Percentiles rank a stretch among this genome's conserved stretches.
These are phyloP conservation scores for Gyrodon lividus DNA, from an alignment of 768 basidiomycete genomes.

Conservation along the genomic window DNA sequence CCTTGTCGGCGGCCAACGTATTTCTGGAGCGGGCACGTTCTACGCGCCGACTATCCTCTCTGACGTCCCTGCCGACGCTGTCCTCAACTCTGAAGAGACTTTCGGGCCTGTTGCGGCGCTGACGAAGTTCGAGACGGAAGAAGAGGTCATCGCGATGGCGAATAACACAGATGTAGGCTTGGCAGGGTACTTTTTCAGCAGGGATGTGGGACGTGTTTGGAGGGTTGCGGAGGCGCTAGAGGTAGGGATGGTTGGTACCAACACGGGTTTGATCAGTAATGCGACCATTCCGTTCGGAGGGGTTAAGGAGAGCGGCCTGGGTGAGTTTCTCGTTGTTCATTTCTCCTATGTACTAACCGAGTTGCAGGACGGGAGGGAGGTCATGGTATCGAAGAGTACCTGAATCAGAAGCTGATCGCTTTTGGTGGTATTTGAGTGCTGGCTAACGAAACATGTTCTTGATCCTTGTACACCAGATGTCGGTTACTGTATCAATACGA, in stretches of 20 bases:
- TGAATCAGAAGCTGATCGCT: conserved; percentile 78
- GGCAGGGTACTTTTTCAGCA: conserved; percentile 91
- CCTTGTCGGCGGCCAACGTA: conserved; percentile 81
- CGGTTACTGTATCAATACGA: not conserved
- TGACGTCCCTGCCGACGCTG: conserved; percentile 71
- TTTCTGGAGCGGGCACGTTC: conserved; percentile 61
- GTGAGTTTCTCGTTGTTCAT: conserved; percentile 33
- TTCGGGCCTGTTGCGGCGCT: conserved; percentile 92
- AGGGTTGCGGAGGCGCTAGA: conserved; percentile 93
- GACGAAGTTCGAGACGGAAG: conserved; percentile 90
- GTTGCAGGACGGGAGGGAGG: conserved; percentile 74
- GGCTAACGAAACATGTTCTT: too few species aligned
- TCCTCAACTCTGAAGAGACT: conserved; percentile 82
- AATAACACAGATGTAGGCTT: conserved; percentile 84
- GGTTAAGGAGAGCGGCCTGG: conserved; percentile 83
- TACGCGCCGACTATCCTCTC: conserved; percentile 86
- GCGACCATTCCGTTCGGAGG: conserved; percentile 88
- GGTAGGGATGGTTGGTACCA: conserved; percentile 89
- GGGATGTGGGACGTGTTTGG: conserved; percentile 88
- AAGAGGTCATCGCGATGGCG: conserved; percentile 83
- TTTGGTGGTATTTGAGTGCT: conserved; percentile 63
- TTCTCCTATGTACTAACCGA: conserved; percentile 1
- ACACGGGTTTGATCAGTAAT: conserved; percentile 78
- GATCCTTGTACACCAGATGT: not conserved
- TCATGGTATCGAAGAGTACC: conserved; percentile 88